A percentile compares a stretch with the other conserved stretches of the same genome.
Conservation (phyloP, 164 flowering plant species). For the Kingdonia uniflora region DNA sequence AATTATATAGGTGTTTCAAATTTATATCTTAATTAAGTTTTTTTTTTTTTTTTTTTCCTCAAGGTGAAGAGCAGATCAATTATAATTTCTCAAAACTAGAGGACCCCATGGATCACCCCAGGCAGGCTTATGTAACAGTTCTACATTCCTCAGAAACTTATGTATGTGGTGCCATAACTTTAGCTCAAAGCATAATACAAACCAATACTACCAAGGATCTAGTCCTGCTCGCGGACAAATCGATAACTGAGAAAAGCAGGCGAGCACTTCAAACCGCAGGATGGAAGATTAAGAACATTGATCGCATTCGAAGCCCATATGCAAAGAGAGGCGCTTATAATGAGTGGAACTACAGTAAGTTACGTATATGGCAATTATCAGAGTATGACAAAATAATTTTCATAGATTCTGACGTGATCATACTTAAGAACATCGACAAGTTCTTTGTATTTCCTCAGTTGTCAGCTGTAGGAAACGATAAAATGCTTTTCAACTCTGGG, state of each 20-base stretch:
- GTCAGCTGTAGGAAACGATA: neutral
- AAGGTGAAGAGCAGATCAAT: conserved; percentile 18
- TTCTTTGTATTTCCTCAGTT: conserved; percentile 51
- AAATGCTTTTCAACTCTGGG: neutral
- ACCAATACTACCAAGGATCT: conserved; percentile 55
- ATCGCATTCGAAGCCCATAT: conserved; percentile 49
- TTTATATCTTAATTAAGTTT: too few relatives aligned
- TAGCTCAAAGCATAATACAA: conserved; percentile 66
- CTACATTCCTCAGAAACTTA: conserved; percentile 78
- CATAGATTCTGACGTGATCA: conserved; percentile 62
- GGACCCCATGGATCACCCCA: conserved; percentile 11
- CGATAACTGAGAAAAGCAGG: conserved; percentile 25
- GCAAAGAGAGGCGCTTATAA: conserved; percentile 52
- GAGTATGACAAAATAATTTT: conserved; percentile 66
- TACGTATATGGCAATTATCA: conserved; percentile 63
- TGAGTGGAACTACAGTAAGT: conserved; percentile 90
- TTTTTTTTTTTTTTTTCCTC: neutral
- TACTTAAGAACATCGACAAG: conserved; percentile 47
- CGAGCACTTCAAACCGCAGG: conserved; percentile 50
- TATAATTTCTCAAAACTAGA: conserved; percentile 7
- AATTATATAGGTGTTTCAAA: too few relatives aligned
- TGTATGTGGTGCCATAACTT: conserved; percentile 73
- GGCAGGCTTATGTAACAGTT: conserved; percentile 67
- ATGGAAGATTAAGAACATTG: conserved; percentile 55
- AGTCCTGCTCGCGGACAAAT: conserved; percentile 58